Base-by-base conservation (phyloP, 495 filamentous ascomycete genomes). In the Penicillium flavigenum region DNA sequence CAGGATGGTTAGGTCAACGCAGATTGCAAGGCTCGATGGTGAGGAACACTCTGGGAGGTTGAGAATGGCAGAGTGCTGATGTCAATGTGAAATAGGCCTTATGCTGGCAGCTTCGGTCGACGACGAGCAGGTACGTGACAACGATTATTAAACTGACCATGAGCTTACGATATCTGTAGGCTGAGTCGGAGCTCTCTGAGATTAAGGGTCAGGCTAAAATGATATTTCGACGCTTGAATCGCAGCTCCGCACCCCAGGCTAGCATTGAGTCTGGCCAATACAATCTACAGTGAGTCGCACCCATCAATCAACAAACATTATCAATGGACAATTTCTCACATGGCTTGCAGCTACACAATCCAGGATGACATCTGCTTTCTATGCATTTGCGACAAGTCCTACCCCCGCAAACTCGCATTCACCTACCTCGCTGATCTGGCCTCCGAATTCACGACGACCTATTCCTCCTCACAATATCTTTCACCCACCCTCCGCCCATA, bases 371-470 rank as follows among this genome's bases (percentile, higher is more conserved):
- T 98, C 65, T 86, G 90, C 78, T 99, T 93, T 80, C 79, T 97
- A 57, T 91, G 88, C 76, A 92, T 99, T 68, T 90, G 88, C 79
- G 92, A 97, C 71, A 81, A 84, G 44, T 89, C 90, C 27, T 99
- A 97, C 78, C 95, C 94, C 41, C 93, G 95, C 67, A 98, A 99
- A 72, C 88, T 99, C 29, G 94, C 94, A 63, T 97, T 98, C 76
- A 98, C 95, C 50, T 99, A 98, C 83, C 92, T 99, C 36, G 86
- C 87, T 50, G 94, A 99, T 78, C 83, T 98, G 49, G 82, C 86
- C 46, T 82, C 84, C 64, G 94, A 99, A 77, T 99, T 99, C 81
- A 84, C 86, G 59, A 94, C 86, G 53, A 91, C 88, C 43, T 94
- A 99, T 79, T 79, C 83, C 32, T 56, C 81, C 24, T 67, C 79